These are phyloP conservation scores for Taiwanofungus camphoratus DNA, from an alignment of 1,284 basidiomycete genomes.

Conservation along the genomic window DNA sequence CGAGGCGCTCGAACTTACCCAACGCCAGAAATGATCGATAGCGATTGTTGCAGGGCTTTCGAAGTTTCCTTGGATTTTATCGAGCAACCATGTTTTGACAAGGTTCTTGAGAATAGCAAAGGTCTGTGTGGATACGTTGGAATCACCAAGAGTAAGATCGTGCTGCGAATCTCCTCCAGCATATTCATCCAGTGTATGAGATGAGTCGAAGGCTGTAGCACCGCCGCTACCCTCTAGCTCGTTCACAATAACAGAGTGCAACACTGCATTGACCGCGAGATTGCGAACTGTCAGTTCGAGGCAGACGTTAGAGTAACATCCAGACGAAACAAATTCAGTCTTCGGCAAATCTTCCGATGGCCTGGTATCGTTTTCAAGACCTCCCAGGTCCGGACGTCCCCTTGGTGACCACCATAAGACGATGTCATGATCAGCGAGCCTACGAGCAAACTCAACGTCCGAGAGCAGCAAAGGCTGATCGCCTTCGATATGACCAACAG, in stretches of 20 bases:
- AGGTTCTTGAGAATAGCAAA: constrained; percentile 85
- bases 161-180: constrained; percentile 71
- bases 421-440: constrained; percentile 83
- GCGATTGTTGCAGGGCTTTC: constrained; percentile 60
- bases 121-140: constrained; percentile 85
- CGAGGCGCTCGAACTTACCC: constrained; percentile 84
- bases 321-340: constrained; percentile 83
- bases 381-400: constrained; percentile 90
- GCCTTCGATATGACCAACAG: constrained; percentile 86
- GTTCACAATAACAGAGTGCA: constrained; percentile 93
- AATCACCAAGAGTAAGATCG: constrained; percentile 85
- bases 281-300: constrained; percentile 89
- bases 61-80: constrained; percentile 67
- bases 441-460: constrained; percentile 89
- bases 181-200: constrained; percentile 91
- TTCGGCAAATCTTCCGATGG: constrained; percentile 76
- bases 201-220: constrained; percentile 90
- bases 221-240: constrained; percentile 94
- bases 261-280: constrained; percentile 89
- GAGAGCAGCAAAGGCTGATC: constrained; percentile 86
- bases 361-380: constrained; percentile 83
- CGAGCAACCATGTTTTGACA: constrained; percentile 91
- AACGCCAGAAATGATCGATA: constrained; percentile 96
- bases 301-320: constrained; percentile 91
- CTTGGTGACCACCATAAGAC: constrained; percentile 96